Evolutionary conservation across 2,329 filamentous ascomycete species (phyloP).

Genomic region (Paraconiothyrium brasiliense): DNA sequence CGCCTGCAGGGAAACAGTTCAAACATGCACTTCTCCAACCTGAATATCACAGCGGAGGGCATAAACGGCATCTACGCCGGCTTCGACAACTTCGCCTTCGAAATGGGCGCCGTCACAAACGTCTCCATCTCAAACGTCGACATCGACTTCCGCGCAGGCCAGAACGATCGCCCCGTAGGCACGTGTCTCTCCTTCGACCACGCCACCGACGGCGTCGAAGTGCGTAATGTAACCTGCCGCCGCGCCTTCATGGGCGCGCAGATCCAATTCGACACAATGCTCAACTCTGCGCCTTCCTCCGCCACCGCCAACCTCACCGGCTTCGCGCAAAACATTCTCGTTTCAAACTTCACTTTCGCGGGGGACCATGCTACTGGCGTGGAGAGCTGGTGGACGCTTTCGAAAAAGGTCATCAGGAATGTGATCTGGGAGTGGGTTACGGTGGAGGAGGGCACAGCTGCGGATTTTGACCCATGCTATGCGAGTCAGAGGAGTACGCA

Average conservation of each 20-base stretch:
- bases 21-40: slow-evolving; percentile 47
- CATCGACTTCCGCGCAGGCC: slow-evolving; percentile 35
- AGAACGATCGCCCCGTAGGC: slow-evolving; percentile 7
- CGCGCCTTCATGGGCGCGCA: slow-evolving; percentile 57
- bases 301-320: slow-evolving; percentile 19
- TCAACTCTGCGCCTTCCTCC: slow-evolving; percentile 14
- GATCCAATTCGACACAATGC: slow-evolving; percentile 51
- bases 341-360: slow-evolving; percentile 15
- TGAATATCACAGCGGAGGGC: slow-evolving; percentile 29
- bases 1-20: slow-evolving; percentile 43
- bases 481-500: slow-evolving; percentile 8
- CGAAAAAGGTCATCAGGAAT: slow-evolving; percentile 3
- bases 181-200: slow-evolving; percentile 56
- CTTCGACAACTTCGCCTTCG: slow-evolving; percentile 53
- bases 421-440: slow-evolving; percentile 19
- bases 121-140: slow-evolving; percentile 54
- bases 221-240: slow-evolving; percentile 56
- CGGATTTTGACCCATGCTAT: slow-evolving; percentile 15
- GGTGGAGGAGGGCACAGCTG: slow-evolving; percentile 13
- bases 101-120: slow-evolving; percentile 52
- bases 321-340: slow-evolving; percentile 40
- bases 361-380: slow-evolving; percentile 19
- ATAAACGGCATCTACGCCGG: slow-evolving; percentile 25
- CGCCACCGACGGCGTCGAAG: slow-evolving; percentile 51
- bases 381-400: slow-evolving; percentile 1